A percentile compares a stretch with the other conserved stretches of the same genome.
Conservation (phyloP, 192 early-diverging fungal species). For the Endogone sp. region DNA sequence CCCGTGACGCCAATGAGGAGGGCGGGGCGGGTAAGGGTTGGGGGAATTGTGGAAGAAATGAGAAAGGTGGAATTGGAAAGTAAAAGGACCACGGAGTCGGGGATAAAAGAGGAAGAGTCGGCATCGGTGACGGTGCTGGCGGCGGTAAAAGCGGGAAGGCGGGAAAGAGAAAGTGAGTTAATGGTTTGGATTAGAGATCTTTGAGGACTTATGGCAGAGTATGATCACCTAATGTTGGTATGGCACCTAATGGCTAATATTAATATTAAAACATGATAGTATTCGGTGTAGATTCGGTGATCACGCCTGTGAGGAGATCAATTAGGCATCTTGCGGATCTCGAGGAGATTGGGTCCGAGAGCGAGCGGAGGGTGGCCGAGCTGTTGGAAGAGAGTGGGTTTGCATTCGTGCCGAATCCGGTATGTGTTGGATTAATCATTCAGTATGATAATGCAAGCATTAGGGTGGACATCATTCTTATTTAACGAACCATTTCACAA, state of each 20-base stretch:
- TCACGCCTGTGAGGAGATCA: not conserved
- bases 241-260: too few species aligned
- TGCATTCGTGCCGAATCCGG: not conserved
- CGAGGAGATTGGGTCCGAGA: not conserved
- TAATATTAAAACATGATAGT: not conserved
- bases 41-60: not conserved
- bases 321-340: not conserved
- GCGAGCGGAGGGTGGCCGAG: not conserved
- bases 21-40: not conserved
- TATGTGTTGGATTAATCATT: too few species aligned
- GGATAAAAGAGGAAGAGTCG: not conserved
- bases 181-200: not conserved
- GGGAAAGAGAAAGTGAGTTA: not conserved
- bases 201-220: not conserved
- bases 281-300: not conserved
- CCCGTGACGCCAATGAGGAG: not conserved
- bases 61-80: not conserved
- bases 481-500: too few species aligned
- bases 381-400: not conserved
- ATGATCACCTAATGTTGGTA: too few species aligned
- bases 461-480: too few species aligned
- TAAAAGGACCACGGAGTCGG: not conserved
- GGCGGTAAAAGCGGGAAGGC: not conserved
- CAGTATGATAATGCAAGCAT: too few species aligned
- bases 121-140: not conserved